Evolutionary conservation across 2,329 filamentous ascomycete genomes (phyloP).

Genomic region (Colletotrichum trifolii): DNA sequence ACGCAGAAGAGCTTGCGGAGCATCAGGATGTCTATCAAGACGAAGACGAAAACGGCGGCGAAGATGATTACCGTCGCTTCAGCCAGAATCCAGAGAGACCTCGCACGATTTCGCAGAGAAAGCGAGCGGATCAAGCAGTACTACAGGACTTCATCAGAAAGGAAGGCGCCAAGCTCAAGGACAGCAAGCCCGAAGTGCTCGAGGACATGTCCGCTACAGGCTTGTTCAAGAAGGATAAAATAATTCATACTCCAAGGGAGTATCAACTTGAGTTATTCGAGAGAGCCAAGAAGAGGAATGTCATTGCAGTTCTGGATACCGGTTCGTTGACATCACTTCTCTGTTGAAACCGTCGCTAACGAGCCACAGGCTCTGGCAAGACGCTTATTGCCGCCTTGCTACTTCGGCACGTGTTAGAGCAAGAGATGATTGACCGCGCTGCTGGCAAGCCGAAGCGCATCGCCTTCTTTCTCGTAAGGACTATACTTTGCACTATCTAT

Average conservation of each 20-base stretch:
- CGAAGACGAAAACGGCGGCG: constrained; percentile 14
- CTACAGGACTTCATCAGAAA: constrained; percentile 57
- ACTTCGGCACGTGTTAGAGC: constrained; percentile 78
- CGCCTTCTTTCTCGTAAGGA: constrained; percentile 82
- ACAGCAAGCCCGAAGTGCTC: constrained; percentile 41
- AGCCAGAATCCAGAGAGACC: constrained; percentile 45
- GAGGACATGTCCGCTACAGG: constrained; percentile 46
- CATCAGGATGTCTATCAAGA: constrained; percentile 1
- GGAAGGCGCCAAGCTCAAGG: constrained; percentile 46
- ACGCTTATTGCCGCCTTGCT: constrained; percentile 94
- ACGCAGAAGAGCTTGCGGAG: neutral
- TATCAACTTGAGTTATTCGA: constrained; percentile 96
- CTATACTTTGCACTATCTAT: constrained; percentile 25
- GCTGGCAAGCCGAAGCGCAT: constrained; percentile 70
- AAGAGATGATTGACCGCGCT: constrained; percentile 78
- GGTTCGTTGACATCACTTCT: constrained; percentile 54
- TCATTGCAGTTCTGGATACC: constrained; percentile 94
- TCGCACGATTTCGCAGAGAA: constrained; percentile 57
- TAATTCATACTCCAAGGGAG: constrained; percentile 81
- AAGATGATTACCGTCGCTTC: constrained; percentile 41
- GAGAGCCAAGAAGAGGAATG: constrained; percentile 84
- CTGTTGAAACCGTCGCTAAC: neutral
- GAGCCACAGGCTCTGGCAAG: constrained; percentile 80
- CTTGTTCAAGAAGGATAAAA: constrained; percentile 52
- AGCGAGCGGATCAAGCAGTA: constrained; percentile 59